A percentile compares a stretch with the other conserved stretches of the same genome.
Conservation (phyloP, 2,329 filamentous ascomycete species). For the Thermomyces lanuginosus region DNA sequence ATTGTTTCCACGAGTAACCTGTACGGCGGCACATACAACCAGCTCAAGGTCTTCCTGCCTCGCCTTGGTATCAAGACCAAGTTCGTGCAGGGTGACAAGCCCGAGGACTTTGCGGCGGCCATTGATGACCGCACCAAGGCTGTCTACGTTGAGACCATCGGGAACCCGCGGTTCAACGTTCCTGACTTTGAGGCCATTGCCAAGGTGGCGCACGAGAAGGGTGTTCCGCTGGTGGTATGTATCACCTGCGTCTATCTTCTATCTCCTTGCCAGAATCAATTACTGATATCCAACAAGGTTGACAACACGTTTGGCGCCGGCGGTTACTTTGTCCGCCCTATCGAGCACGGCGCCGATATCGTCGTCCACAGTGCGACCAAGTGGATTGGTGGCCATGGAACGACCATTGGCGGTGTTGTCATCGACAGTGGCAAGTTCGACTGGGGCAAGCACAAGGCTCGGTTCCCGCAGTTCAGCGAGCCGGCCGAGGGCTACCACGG, state of each 20-base stretch:
- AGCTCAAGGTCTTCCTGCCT: slow-evolving; percentile 80
- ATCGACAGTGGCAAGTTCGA: slow-evolving; percentile 85
- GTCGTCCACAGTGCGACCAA: slow-evolving; percentile 90
- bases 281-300: slow-evolving; percentile 35
- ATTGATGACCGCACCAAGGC: slow-evolving; percentile 93
- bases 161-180: slow-evolving; percentile 85
- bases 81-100: slow-evolving; percentile 67
- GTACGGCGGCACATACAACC: slow-evolving; percentile 93
- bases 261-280: not conserved
- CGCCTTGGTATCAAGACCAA: slow-evolving; percentile 78
- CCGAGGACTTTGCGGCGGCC: slow-evolving; percentile 59
- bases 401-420: slow-evolving; percentile 73
- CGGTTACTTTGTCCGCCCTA: slow-evolving; percentile 72
- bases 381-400: slow-evolving; percentile 93
- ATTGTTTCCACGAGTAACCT: slow-evolving; percentile 81
- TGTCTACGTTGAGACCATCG: slow-evolving; percentile 80
- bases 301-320: slow-evolving; percentile 95
- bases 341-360: slow-evolving; percentile 83
- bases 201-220: slow-evolving; percentile 57
- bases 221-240: slow-evolving; percentile 46
- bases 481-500: slow-evolving; percentile 80
- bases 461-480: slow-evolving; percentile 88
- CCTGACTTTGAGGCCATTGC: slow-evolving; percentile 80
- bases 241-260: slow-evolving; percentile 2
- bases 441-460: slow-evolving; percentile 68